phyloP scores from a whole-genome alignment of 2,329 filamentous ascomycete genomes.

The Dryadomyces quercivorus region DNA sequence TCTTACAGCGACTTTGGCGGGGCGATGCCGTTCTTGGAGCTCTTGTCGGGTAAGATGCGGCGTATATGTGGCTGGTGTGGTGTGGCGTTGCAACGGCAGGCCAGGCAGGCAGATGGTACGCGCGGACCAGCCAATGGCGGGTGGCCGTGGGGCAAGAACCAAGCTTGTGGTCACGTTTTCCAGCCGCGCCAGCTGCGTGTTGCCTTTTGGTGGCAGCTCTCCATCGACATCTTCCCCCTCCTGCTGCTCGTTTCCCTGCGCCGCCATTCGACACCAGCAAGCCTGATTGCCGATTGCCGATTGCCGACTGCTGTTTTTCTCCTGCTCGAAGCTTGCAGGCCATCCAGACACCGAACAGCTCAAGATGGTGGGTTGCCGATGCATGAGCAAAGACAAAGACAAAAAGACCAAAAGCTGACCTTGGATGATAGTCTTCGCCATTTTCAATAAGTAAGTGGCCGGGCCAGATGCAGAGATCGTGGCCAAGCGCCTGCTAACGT shows the following conservation, averaged over 20 bases:
- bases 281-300: neutral
- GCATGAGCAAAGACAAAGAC: too few relatives aligned
- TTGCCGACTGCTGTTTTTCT: too few relatives aligned
- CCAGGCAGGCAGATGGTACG: slow-evolving; percentile 1
- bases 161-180: slow-evolving; percentile 13
- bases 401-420: neutral
- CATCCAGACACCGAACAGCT: neutral
- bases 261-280: neutral
- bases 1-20: neutral
- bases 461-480: too few relatives aligned
- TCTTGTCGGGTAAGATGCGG: neutral
- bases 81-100: neutral
- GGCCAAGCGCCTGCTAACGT: too few relatives aligned
- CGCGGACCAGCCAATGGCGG: slow-evolving; percentile 2
- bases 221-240: neutral
- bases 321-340: neutral
- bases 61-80: neutral
- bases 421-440: slow-evolving; percentile 64
- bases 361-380: slow-evolving; percentile 21
- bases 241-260: neutral
- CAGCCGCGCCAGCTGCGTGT: slow-evolving; percentile 22
- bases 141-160: neutral
- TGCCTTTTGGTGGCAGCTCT: slow-evolving; percentile 15
- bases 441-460: slow-evolving; percentile 93
- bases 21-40: neutral